Conservation (phyloP, 306 rosid species). For the Malus orientalis region DNA sequence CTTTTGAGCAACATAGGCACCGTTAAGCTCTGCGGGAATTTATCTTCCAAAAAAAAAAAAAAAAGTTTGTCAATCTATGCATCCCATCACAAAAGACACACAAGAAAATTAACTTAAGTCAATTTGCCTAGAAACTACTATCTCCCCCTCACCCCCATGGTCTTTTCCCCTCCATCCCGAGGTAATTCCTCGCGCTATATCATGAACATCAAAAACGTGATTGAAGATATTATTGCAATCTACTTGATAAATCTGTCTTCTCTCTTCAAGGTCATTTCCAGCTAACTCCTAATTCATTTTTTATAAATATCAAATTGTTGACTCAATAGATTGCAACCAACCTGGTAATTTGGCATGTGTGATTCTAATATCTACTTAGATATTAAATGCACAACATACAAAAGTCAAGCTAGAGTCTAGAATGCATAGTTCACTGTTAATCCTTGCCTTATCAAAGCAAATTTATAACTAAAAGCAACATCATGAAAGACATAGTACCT, state of each 20-base stretch:
- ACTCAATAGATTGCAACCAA: neutral
- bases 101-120: neutral
- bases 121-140: neutral
- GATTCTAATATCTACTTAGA: neutral
- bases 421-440: neutral
- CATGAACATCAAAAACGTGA: too few relatives aligned
- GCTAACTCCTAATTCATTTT: neutral
- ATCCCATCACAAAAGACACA: neutral
- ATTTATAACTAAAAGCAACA: neutral
- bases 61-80: constrained; percentile 11
- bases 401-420: neutral
- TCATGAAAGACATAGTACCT: constrained; percentile 28
- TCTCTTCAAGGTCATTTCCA: neutral
- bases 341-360: neutral
- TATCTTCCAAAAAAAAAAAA: constrained; percentile 34
- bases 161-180: too few relatives aligned
- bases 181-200: neutral
- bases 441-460: neutral
- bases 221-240: neutral
- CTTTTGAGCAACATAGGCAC: constrained; percentile 63
- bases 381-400: neutral
- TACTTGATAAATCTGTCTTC: neutral
- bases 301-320: neutral
- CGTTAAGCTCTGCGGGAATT: constrained; percentile 73
- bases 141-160: neutral